Percentiles rank a stretch among this genome's conserved stretches.
Evolutionary conservation across 768 basidiomycete species (phyloP).

Genomic region (Leccinum subgranulosum): DNA sequence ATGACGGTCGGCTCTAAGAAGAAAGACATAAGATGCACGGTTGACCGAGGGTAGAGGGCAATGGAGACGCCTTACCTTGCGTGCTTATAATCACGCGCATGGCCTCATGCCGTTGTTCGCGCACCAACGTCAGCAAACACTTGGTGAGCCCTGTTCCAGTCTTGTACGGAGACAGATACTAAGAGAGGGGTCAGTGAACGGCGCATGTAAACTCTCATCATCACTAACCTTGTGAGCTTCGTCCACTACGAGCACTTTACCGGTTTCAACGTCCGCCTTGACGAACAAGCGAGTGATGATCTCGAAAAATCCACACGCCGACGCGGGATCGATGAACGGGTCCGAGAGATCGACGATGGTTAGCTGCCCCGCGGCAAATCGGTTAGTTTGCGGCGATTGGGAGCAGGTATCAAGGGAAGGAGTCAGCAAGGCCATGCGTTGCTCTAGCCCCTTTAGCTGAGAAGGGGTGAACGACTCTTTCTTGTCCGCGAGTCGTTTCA

Average conservation of each 20-base stretch:
- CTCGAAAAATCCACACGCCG: constrained; percentile 70
- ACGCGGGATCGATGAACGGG: constrained; percentile 64
- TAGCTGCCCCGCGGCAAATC: constrained; percentile 56
- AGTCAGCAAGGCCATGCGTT: constrained; percentile 58
- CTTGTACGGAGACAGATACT: constrained; percentile 57
- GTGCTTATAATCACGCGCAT: constrained; percentile 76
- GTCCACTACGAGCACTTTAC: constrained; percentile 69
- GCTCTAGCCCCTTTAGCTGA: constrained; percentile 56
- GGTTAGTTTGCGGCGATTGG: constrained; percentile 16
- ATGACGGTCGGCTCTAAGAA: constrained; percentile 66
- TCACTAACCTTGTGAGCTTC: constrained; percentile 66
- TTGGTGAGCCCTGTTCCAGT: constrained; percentile 53
- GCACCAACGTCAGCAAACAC: constrained; percentile 53
- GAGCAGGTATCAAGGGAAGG: constrained; percentile 47
- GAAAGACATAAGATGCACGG: not conserved
- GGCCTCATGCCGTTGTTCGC: constrained; percentile 68
- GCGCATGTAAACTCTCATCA: not conserved
- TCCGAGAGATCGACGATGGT: constrained; percentile 73
- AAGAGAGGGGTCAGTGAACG: not conserved
- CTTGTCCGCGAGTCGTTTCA: constrained; percentile 40
- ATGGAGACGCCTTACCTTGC: constrained; percentile 45
- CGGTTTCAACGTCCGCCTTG: constrained; percentile 54
- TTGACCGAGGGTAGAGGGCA: not conserved
- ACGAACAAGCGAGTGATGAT: constrained; percentile 65
- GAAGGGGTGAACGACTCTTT: constrained; percentile 53